Evolutionary conservation across 2,329 filamentous ascomycete genomes (phyloP).

Genomic region (Pestalotiopsis sp.): DNA sequence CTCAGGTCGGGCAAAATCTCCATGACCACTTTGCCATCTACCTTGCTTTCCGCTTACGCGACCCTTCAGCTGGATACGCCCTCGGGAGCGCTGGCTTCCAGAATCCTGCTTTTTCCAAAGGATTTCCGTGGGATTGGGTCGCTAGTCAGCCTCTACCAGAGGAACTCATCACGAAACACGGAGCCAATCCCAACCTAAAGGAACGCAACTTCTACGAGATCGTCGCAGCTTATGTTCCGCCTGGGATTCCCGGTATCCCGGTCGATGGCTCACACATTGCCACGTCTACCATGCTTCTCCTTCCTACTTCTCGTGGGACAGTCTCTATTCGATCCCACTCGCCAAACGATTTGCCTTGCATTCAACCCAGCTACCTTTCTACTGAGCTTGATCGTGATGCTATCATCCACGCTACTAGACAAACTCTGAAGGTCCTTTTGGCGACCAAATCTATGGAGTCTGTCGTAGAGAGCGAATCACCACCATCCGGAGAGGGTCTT

Average conservation of each 20-base stretch:
- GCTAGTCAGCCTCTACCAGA: slow-evolving; percentile 21
- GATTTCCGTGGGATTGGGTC: slow-evolving; percentile 28
- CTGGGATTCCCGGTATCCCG: slow-evolving; percentile 19
- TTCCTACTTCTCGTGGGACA: slow-evolving; percentile 14
- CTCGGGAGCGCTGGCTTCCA: slow-evolving; percentile 22
- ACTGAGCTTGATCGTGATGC: slow-evolving; percentile 2
- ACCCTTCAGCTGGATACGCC: slow-evolving; percentile 29
- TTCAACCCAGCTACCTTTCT: slow-evolving; percentile 13
- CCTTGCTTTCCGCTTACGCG: slow-evolving; percentile 25
- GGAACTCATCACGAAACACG: slow-evolving; percentile 20
- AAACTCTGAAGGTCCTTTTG: slow-evolving; percentile 17
- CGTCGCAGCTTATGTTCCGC: slow-evolving; percentile 23
- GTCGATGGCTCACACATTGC: slow-evolving; percentile 11
- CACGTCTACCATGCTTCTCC: slow-evolving; percentile 19
- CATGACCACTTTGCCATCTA: slow-evolving; percentile 22
- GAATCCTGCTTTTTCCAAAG: slow-evolving; percentile 24
- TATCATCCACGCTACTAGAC: not conserved
- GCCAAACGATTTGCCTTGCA: not conserved
- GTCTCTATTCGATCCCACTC: slow-evolving; percentile 5
- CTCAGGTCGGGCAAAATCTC: slow-evolving; percentile 25
- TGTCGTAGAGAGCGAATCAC: slow-evolving; percentile 25
- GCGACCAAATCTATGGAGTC: slow-evolving; percentile 18
- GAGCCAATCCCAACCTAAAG: slow-evolving; percentile 3
- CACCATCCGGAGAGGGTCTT: slow-evolving; percentile 21
- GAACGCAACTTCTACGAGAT: slow-evolving; percentile 22